phyloP scores from a whole-genome alignment of 2,329 filamentous ascomycete species.

The Aspergillus sp. region DNA sequence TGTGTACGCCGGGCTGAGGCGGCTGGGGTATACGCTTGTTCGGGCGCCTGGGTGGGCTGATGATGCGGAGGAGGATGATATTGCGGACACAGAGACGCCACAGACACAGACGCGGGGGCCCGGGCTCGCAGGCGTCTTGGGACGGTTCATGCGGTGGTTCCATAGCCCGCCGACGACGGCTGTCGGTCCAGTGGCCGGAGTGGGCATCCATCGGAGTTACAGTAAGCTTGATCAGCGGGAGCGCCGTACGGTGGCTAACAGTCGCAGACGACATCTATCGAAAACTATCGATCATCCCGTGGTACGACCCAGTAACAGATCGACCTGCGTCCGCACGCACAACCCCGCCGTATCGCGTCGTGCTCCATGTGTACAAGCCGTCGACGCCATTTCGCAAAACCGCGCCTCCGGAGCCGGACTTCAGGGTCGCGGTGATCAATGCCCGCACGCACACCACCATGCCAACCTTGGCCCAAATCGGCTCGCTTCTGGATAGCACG shows the following conservation, averaged over 20 bases:
- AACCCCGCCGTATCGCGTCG: slow-evolving; percentile 63
- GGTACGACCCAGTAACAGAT: slow-evolving; percentile 58
- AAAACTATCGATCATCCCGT: slow-evolving; percentile 70
- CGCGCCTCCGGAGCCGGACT: slow-evolving; percentile 75
- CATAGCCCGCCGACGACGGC: slow-evolving; percentile 28
- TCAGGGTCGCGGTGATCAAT: slow-evolving; percentile 78
- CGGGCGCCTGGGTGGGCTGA: slow-evolving; percentile 59
- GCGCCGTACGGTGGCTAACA: slow-evolving; percentile 22
- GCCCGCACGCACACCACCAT: slow-evolving; percentile 64
- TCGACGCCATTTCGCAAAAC: slow-evolving; percentile 70
- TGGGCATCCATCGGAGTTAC: slow-evolving; percentile 56
- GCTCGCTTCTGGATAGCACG: slow-evolving; percentile 67
- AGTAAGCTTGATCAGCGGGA: slow-evolving; percentile 25
- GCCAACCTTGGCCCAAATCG: slow-evolving; percentile 70
- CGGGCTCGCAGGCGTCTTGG: slow-evolving; percentile 30
- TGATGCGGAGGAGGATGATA: slow-evolving; percentile 22
- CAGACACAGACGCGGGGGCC: slow-evolving; percentile 12
- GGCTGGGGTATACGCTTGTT: slow-evolving; percentile 76
- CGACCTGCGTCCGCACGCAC: slow-evolving; percentile 21
- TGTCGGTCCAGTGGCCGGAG: slow-evolving; percentile 50
- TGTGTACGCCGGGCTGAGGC: slow-evolving; percentile 81
- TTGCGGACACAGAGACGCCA: background rate
- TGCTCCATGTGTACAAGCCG: slow-evolving; percentile 81
- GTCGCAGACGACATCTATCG: slow-evolving; percentile 66
- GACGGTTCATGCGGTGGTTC: slow-evolving; percentile 33